Conservation (phyloP, 768 basidiomycete species). For the Rhizopogon salebrosus region DNA sequence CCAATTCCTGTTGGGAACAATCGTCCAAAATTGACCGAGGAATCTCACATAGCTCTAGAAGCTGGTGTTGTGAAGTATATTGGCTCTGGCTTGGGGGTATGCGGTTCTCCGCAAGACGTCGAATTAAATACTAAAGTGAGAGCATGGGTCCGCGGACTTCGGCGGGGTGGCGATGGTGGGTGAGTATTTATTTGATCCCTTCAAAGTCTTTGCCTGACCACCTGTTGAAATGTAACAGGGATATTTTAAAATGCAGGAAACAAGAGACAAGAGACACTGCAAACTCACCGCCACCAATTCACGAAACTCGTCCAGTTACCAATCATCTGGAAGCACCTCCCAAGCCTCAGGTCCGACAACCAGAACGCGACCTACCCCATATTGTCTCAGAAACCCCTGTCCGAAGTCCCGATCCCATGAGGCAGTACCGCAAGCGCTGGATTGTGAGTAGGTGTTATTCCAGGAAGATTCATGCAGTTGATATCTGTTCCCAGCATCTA, state of each 20-base stretch:
- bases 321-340: not conserved
- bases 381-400: not conserved
- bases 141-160: conserved; percentile 54
- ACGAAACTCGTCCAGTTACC: conserved; percentile 3
- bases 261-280: conserved; percentile 19
- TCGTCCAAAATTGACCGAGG: conserved; percentile 33
- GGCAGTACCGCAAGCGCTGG: not conserved
- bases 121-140: conserved; percentile 35
- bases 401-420: not conserved
- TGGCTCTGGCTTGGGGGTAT: conserved; percentile 38
- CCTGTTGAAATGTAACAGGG: conserved; percentile 42
- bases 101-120: conserved; percentile 47
- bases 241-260: conserved; percentile 43
- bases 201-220: conserved; percentile 26
- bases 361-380: not conserved
- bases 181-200: conserved; percentile 28
- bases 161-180: conserved; percentile 56
- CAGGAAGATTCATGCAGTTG: not conserved
- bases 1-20: conserved; percentile 43
- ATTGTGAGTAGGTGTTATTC: not conserved
- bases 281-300: not conserved
- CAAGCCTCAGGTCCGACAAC: conserved; percentile 3
- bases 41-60: conserved; percentile 47
- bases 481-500: not conserved
- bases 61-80: conserved; percentile 38